Evolutionary conservation across 106 monocot species (phyloP), one percentile per base, ranked within the genome.

Genomic region (Dendrobium officinale): DNA sequence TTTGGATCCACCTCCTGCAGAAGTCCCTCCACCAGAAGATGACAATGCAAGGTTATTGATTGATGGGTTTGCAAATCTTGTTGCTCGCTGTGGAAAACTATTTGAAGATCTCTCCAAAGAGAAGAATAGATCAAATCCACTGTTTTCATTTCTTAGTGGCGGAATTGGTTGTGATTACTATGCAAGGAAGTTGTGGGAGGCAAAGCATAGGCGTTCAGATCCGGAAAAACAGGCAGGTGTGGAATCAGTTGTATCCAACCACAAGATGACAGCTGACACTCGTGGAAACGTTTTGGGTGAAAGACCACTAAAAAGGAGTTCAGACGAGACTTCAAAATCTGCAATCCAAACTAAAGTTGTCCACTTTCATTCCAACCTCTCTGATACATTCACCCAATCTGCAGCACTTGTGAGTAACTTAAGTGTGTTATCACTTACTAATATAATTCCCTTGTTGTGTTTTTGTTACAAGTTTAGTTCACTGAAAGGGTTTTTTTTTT

Each of bases 31-130:
- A 83, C 98, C 98, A 77, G 91, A 92, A 82, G 86, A 98, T 67
- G 85, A 78, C 68, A 91, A 80, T 81, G 80, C 87, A 83, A 94
- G 73, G 84, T 9, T 91, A 22, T 76, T 95, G 73, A 92, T 98
- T 73, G 95, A 98, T 22, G 98, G 98, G 54, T 88, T 92, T 79
- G 98, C 98, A 45, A 86, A 86, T 75, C 82, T 98, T 55, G 92
- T 98, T 51, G 91, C 91, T 87, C 92, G 95, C 18, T 91, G 92
- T 81, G 98, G 98, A 17, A 94, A 91, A 84, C 44, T 87, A 73
- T 95, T 95, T 80, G 98, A 95, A 85, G 95, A 98, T 82, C 80
- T 98, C 9, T 98, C 92, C 33, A 91, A 77, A 77, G 95, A 98
- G 83, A 98, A 93, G 75, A 84, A 95, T 77, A 92, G 81, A 80